Evolutionary conservation across 306 rosid genomes (phyloP), one percentile per base, ranked within the genome.

Genomic region (Urtica urens): DNA sequence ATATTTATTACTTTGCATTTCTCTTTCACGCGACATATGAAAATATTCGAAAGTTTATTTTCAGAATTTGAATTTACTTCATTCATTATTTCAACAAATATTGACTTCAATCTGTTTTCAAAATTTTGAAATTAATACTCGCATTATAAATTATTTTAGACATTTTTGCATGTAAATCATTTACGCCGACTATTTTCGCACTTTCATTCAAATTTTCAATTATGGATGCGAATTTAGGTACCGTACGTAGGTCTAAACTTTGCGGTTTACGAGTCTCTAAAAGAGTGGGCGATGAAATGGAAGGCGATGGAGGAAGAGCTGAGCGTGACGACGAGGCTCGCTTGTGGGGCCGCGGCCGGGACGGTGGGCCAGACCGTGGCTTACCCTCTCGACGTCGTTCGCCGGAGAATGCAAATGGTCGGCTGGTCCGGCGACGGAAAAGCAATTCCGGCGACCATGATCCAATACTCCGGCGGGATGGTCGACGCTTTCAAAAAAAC

Each of bases 301-400:
- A 73, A 48, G 55, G 65, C 75, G 49, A 22, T 59, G 41, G 68
- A 73, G 24, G 30, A 64, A 38, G 75, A 73, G 59, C 49, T 73
- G 30, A 63, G 79, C 40, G 71, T 73, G 63, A 17, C 52, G 17
- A 73, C 74, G 19, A 67, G 68, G 60, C 72, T 68, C 21, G 75
- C 75, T 16, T 68, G 79, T 59, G 79, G 79, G 39, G 75, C 74
- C 1, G 79, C 75, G 11, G 79, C 79, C 55, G 79, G 79, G 52
- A 73, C 79, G 25, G 59, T 73, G 25, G 79, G 79, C 44, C 78
- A 73, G 71, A 73, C 78, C 2, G 55, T 73, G 25, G 74, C 79
- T 44, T 73, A 73, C 58, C 74, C 78, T 20, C 79, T 68, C n/a
- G 79, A 68, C 55, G 79, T 73, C 11, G 56, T 73, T 43, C 65